phyloP scores from a whole-genome alignment of 306 rosid species.

The Betula pendula region DNA sequence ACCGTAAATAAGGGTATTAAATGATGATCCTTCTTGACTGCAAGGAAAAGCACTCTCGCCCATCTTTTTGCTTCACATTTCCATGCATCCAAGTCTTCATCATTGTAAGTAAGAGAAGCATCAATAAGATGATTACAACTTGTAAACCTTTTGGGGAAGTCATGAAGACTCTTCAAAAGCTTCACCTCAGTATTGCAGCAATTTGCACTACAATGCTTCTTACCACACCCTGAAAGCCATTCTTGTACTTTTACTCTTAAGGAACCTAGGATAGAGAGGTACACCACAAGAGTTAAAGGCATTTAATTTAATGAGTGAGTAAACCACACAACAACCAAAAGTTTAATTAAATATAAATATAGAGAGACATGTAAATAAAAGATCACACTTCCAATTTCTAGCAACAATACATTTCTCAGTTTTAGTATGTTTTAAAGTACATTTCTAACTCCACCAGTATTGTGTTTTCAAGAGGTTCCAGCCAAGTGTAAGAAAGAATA shows the following conservation, averaged over 20 bases:
- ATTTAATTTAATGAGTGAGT: conserved; percentile 7
- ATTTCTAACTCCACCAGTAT: not conserved
- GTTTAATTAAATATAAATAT: not conserved
- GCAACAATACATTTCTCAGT: not conserved
- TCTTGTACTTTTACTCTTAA: conserved; percentile 60
- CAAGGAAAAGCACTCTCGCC: conserved; percentile 85
- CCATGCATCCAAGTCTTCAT: conserved; percentile 85
- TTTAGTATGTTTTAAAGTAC: not conserved
- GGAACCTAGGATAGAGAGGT: conserved; percentile 49
- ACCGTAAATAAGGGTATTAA: conserved; percentile 66
- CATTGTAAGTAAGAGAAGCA: conserved; percentile 54
- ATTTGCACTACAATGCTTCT: conserved; percentile 51
- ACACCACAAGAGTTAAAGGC: conserved; percentile 26
- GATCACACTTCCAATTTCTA: not conserved
- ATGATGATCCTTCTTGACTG: conserved; percentile 54
- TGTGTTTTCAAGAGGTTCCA: not conserved
- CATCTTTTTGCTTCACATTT: conserved; percentile 82
- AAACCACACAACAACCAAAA: conserved; percentile 22
- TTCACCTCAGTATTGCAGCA: conserved; percentile 50
- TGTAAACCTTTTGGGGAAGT: conserved; percentile 65
- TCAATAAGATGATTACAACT: conserved; percentile 30
- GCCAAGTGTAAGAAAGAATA: not conserved
- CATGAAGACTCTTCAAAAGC: conserved; percentile 60
- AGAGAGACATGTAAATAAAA: not conserved
- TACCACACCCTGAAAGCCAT: conserved; percentile 77